Evolutionary conservation across 202 grass and related monocot genomes (phyloP).

Genomic region (Zoysia matrella): DNA sequence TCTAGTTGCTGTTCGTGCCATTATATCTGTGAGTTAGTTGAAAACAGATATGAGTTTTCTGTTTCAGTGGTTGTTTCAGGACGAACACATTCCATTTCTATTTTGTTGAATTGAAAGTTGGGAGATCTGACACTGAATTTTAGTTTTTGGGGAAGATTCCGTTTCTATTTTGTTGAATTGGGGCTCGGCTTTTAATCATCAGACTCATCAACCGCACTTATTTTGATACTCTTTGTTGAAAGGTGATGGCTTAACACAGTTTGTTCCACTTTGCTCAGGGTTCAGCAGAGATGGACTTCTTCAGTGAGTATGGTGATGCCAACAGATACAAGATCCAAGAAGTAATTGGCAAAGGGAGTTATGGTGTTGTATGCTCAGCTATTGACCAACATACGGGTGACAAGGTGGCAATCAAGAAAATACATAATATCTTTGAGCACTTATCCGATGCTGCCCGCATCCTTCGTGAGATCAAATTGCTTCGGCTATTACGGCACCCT

Average conservation of each 20-base stretch:
- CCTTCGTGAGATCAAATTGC: conserved; percentile 95
- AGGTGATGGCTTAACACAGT: background rate
- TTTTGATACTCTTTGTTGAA: background rate
- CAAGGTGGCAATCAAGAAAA: background rate
- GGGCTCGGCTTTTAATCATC: background rate
- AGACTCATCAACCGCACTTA: background rate
- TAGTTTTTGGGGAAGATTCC: conserved; percentile 29
- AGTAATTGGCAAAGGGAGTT: no score
- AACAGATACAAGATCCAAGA: conserved; percentile 26
- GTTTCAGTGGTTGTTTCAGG: conserved; percentile 23
- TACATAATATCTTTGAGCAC: conserved; percentile 95
- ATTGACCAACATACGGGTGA: no score
- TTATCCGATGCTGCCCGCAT: conserved; percentile 89
- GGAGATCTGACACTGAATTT: conserved; percentile 29
- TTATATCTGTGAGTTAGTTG: conserved; percentile 19
- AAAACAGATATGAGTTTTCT: conserved; percentile 18
- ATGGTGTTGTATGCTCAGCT: no score
- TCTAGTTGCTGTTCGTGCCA: conserved; percentile 25
- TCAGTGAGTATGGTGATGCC: conserved; percentile 87
- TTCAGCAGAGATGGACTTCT: conserved; percentile 87
- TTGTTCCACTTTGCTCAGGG: conserved; percentile 58
- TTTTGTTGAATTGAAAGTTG: background rate
- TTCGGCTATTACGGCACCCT: conserved; percentile 83
- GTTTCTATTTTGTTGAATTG: conserved; percentile 26
- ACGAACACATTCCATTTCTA: background rate